phyloP scores from a whole-genome alignment of 108 stramenopile species.

The Nitzschia sp. region DNA sequence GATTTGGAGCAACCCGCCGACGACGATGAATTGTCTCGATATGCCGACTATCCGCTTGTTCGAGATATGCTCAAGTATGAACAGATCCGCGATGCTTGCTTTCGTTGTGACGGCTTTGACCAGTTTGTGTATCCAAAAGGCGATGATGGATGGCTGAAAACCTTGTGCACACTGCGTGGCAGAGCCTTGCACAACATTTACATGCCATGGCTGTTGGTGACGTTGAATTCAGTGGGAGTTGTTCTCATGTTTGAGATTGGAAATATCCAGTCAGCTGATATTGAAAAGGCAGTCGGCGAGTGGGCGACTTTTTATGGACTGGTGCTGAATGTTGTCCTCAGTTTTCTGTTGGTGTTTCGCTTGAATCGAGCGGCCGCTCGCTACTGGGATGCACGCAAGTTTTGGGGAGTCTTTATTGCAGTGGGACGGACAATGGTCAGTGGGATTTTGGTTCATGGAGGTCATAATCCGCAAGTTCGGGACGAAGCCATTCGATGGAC shows the following conservation, averaged over 20 bases:
- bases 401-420: slow-evolving; percentile 30
- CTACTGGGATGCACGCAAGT: slow-evolving; percentile 42
- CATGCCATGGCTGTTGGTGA: slow-evolving; percentile 23
- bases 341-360: slow-evolving; percentile 52
- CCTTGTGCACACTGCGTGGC: slow-evolving; percentile 26
- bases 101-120: slow-evolving; percentile 23
- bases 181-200: slow-evolving; percentile 37
- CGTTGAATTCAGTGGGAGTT: slow-evolving; percentile 28
- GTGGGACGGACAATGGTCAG: slow-evolving; percentile 20
- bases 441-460: slow-evolving; percentile 26
- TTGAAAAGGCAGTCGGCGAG: not conserved
- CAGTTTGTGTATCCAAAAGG: slow-evolving; percentile 33
- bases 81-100: not conserved
- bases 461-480: slow-evolving; percentile 21
- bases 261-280: not conserved
- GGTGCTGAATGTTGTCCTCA: slow-evolving; percentile 33
- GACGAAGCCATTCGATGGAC: slow-evolving; percentile 48
- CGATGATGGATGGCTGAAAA: slow-evolving; percentile 35
- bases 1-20: slow-evolving; percentile 2
- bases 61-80: slow-evolving; percentile 5
- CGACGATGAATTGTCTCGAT: not conserved
- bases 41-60: slow-evolving; percentile 2
- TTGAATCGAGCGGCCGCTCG: slow-evolving; percentile 38
- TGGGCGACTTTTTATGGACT: slow-evolving; percentile 31
- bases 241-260: slow-evolving; percentile 12